A percentile compares a stretch with the other conserved stretches of the same genome.
Conservation (phyloP, 2,329 filamentous ascomycete genomes). For the Nigrospora osmanthi region DNA sequence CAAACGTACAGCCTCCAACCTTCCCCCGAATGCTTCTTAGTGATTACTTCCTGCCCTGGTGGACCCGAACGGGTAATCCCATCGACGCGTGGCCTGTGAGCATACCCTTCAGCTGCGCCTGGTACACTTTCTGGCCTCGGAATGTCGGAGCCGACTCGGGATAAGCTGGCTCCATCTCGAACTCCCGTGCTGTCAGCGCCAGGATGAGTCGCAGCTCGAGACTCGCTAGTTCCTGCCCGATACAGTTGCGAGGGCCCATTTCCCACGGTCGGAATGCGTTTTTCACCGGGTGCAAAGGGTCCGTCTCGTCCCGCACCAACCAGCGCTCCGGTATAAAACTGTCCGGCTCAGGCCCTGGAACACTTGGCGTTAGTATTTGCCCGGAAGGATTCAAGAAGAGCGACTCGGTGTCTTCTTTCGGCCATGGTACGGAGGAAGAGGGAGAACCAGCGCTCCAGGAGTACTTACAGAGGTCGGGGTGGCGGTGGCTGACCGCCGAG, state of each 20-base stretch:
- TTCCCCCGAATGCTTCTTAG: no score
- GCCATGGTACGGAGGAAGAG: no score
- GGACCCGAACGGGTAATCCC: no score
- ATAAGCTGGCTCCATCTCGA: slow-evolving; percentile 36
- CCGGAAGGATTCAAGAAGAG: no score
- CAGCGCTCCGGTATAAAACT: slow-evolving; percentile 35
- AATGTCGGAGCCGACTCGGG: slow-evolving; percentile 21
- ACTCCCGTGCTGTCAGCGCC: slow-evolving; percentile 37
- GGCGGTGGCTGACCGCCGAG: slow-evolving; percentile 18
- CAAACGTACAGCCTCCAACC: no score
- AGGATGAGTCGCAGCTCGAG: slow-evolving; percentile 43
- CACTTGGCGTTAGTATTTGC: slow-evolving; percentile 25
- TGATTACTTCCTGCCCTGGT: no score
- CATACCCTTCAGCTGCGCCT: slow-evolving; percentile 6
- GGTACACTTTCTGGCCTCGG: slow-evolving; percentile 24
- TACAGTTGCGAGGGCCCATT: slow-evolving; percentile 25
- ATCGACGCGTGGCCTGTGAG: not conserved
- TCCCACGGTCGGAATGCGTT: slow-evolving; percentile 28
- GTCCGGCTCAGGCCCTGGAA: slow-evolving; percentile 43
- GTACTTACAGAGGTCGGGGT: slow-evolving; percentile 22
- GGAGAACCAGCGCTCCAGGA: no score
- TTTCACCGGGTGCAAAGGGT: slow-evolving; percentile 14
- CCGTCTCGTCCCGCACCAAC: slow-evolving; percentile 23
- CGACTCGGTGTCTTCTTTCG: no score
- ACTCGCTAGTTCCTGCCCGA: slow-evolving; percentile 31